Base-by-base conservation (phyloP, 768 basidiomycete species). In the Podaxis sp. region DNA sequence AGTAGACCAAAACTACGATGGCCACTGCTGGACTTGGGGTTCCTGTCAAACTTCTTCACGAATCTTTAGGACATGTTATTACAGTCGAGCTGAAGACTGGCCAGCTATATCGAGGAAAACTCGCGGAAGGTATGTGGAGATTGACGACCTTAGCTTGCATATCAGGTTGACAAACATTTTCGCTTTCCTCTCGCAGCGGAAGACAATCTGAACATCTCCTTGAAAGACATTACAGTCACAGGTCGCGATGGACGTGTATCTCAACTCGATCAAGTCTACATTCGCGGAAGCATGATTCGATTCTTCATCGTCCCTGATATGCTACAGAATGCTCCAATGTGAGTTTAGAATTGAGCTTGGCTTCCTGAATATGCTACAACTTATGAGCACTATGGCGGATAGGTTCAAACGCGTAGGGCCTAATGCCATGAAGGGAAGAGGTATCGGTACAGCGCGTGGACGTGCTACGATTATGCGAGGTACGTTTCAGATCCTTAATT, bases 221-320 rank as follows among this genome's bases (percentile, higher is more conserved):
- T 99, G 66, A 93, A 87, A 75, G 95, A 99, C 67, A 97, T 98
- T 71, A 99, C 97, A 33, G 97, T 99, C 36, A 99, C 97, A 13
- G 94, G 92, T 59, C 88, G 97, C 58, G 97, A 99, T 82, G 97
- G 97, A 26, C 93, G 97, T 70, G 95, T 99, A 30, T 97, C 97
- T 12, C 97, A 99, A 74, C 83, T 99, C 56, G 97, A 99, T 79
- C 96, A 98, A 76, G 96, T 98, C 36, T 99, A 99, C 77, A 99
- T 99, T 69, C 84, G 97, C 69, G 97, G 97, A 63, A 96, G 95
- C 74, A 97, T 98, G 93, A 82, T 98, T 67, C 85, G 97, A 67
- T 99, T 97, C 82, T 96, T 99, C 79, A 98, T 99, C 75, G 97
- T 99, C 22, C 97, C 97, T 60, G 97, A 99, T 77, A 98, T 99